phyloP scores from a whole-genome alignment of 164 flowering plant genomes.

The Chimonanthus praecox region DNA sequence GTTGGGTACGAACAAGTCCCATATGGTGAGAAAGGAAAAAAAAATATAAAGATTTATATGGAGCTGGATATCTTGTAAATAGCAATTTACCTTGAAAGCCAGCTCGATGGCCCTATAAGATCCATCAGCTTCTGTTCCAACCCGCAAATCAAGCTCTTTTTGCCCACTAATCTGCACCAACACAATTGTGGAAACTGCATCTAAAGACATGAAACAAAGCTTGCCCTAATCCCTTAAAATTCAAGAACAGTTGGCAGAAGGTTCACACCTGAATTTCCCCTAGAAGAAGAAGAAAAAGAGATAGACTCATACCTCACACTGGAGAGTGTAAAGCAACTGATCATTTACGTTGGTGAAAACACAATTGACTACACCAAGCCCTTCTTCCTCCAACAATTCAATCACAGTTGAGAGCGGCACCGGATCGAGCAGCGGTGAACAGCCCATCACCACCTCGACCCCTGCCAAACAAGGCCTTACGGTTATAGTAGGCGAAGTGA shows the following conservation, averaged over 20 bases:
- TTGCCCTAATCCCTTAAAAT: background rate
- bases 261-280: background rate
- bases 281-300: background rate
- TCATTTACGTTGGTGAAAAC: constrained; percentile 27
- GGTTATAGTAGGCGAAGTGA: constrained; percentile 3
- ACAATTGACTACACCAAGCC: constrained; percentile 32
- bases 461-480: constrained; percentile 28
- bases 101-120: background rate
- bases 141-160: background rate
- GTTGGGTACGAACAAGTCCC: no score
- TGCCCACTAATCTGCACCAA: background rate
- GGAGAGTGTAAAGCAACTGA: constrained; percentile 27
- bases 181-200: no score
- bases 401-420: constrained; percentile 29
- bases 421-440: constrained; percentile 9
- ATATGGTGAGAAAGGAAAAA: no score
- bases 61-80: no score
- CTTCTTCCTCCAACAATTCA: constrained; percentile 26
- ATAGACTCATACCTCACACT: constrained; percentile 28
- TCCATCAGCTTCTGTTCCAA: constrained; percentile 12
- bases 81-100: background rate
- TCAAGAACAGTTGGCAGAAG: no score
- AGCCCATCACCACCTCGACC: constrained; percentile 26
- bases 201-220: background rate
- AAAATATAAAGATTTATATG: no score